Evolutionary conservation across 1,284 basidiomycete species (phyloP).

Genomic region (Clitocybe nebularis): DNA sequence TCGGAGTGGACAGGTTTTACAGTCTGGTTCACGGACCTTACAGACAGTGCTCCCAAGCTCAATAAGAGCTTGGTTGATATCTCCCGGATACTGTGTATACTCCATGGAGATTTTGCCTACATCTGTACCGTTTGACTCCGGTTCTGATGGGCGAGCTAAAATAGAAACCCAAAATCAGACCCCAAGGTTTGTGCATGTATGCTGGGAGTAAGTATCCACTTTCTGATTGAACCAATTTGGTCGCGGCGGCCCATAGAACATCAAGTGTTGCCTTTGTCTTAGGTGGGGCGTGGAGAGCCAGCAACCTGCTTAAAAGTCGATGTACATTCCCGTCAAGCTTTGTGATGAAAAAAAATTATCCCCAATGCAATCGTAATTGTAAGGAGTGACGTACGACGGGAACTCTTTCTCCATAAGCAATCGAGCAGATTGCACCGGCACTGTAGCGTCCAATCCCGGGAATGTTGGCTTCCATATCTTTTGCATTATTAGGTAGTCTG

Average conservation of each 20-base stretch:
- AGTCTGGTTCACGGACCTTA: slow-evolving; percentile 77
- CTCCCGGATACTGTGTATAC: slow-evolving; percentile 55
- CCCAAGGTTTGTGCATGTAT: neutral
- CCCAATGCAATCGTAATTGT: slow-evolving; percentile 3
- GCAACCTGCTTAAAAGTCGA: slow-evolving; percentile 74
- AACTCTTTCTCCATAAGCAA: slow-evolving; percentile 81
- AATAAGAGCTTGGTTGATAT: slow-evolving; percentile 86
- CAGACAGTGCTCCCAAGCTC: slow-evolving; percentile 90
- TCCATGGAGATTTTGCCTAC: slow-evolving; percentile 8
- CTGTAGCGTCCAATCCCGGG: slow-evolving; percentile 93
- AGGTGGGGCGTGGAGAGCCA: slow-evolving; percentile 79
- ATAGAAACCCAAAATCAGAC: neutral
- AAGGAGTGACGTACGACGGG: slow-evolving; percentile 66
- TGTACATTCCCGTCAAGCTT: slow-evolving; percentile 93
- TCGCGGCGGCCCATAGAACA: slow-evolving; percentile 79
- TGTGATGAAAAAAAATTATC: neutral
- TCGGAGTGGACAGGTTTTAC: slow-evolving; percentile 68
- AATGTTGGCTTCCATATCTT: slow-evolving; percentile 79
- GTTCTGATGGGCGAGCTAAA: neutral
- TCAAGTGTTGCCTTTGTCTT: slow-evolving; percentile 77
- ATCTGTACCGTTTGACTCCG: slow-evolving; percentile 2
- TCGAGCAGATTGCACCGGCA: slow-evolving; percentile 85
- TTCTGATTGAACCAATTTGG: slow-evolving; percentile 54
- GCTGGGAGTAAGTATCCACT: slow-evolving; percentile 9
- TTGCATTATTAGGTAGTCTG: slow-evolving; percentile 74